Percentiles rank a stretch among this genome's conserved stretches.
phyloP scores from a whole-genome alignment of 306 rosid genomes.

The Vigna angularis region DNA sequence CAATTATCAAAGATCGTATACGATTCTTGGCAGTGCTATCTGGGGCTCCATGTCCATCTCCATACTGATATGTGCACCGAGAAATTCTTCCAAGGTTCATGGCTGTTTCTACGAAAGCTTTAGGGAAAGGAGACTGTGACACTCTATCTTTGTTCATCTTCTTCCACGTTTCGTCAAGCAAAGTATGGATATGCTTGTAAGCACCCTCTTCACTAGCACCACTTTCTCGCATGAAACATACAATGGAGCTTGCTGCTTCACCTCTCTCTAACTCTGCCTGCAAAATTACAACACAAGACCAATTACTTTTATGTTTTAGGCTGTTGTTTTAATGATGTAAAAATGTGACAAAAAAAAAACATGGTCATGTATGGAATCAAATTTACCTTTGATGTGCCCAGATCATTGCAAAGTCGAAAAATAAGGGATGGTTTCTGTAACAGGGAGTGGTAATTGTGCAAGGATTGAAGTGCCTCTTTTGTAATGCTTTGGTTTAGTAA shows the following conservation, averaged over 20 bases:
- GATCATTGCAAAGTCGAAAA: conserved; percentile 67
- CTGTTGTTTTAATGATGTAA: too few species aligned
- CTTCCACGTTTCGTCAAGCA: conserved; percentile 60
- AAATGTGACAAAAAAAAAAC: too few species aligned
- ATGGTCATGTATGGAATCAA: too few species aligned
- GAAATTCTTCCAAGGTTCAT: conserved; percentile 62
- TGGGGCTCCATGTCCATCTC: conserved; percentile 66
- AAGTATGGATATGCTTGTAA: conserved; percentile 1
- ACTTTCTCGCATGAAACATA: conserved; percentile 49
- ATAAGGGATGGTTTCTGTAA: conserved; percentile 49
- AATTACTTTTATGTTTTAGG: too few species aligned
- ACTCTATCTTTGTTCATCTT: conserved; percentile 52
- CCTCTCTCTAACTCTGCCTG: conserved; percentile 67
- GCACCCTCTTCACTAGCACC: conserved; percentile 43
- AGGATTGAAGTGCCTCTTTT: conserved; percentile 44
- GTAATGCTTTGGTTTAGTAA: conserved; percentile 46
- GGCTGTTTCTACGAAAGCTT: conserved; percentile 47
- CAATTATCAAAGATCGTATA: conserved; percentile 49
- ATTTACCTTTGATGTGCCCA: conserved; percentile 58
- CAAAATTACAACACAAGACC: not conserved
- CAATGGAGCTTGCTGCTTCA: conserved; percentile 44
- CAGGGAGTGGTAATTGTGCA: conserved; percentile 45
- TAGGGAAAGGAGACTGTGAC: conserved; percentile 42
- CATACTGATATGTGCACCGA: conserved; percentile 59
- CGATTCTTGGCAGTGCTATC: conserved; percentile 42